Conservation (phyloP, 2,329 filamentous ascomycete genomes). For the Alternaria gansuensis region DNA sequence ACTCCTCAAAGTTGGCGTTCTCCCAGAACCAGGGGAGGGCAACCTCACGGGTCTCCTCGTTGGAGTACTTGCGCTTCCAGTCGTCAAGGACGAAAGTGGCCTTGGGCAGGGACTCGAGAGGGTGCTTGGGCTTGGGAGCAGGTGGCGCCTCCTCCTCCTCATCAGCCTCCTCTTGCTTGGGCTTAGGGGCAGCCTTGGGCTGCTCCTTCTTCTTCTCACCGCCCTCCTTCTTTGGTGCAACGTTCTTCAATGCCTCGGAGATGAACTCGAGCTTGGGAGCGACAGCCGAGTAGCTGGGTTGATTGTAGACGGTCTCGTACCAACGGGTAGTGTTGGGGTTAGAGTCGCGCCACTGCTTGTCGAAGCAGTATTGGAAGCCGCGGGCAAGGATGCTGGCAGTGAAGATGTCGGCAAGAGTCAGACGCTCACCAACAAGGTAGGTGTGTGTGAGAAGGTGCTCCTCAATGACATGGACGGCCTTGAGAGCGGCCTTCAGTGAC, state of each 20-base stretch:
- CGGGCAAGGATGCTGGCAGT: slow-evolving; percentile 78
- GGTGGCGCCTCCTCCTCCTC: slow-evolving; percentile 68
- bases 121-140: slow-evolving; percentile 95
- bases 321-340: slow-evolving; percentile 90
- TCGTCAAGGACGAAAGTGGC: slow-evolving; percentile 88
- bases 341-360: slow-evolving; percentile 83
- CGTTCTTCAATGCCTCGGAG: slow-evolving; percentile 79
- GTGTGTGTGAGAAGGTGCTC: slow-evolving; percentile 91
- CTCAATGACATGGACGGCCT: slow-evolving; percentile 78
- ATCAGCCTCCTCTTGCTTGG: slow-evolving; percentile 65
- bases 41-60: slow-evolving; percentile 81
- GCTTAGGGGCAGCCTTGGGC: slow-evolving; percentile 64
- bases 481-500: slow-evolving; percentile 71
- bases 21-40: slow-evolving; percentile 99
- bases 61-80: slow-evolving; percentile 99
- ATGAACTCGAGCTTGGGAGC: slow-evolving; percentile 78
- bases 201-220: slow-evolving; percentile 78
- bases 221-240: slow-evolving; percentile 74
- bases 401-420: slow-evolving; percentile 96
- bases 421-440: slow-evolving; percentile 96
- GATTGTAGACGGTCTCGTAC: slow-evolving; percentile 93
- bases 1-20: slow-evolving; percentile 91
- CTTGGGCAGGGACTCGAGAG: slow-evolving; percentile 82
- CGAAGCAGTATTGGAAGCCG: slow-evolving; percentile 93
- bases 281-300: slow-evolving; percentile 87